A percentile compares a stretch with the other conserved stretches of the same genome.
Conservation (phyloP, 192 early-diverging fungal species). For the Nowakowskiella sp. region DNA sequence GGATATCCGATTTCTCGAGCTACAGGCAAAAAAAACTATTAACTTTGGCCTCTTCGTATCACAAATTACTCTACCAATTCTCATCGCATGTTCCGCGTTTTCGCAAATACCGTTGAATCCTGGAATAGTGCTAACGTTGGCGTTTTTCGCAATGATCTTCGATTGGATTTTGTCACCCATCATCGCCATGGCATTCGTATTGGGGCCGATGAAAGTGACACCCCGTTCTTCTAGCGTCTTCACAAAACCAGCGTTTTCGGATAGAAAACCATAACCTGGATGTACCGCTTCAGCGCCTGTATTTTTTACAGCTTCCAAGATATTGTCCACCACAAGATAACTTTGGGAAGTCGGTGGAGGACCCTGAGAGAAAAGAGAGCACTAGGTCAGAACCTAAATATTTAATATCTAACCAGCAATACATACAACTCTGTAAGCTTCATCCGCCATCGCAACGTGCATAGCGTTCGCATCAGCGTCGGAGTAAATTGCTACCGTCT, state of each 20-base stretch:
- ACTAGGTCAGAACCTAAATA: neutral
- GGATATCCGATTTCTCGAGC: conserved; percentile 91
- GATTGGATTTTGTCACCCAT: conserved; percentile 98
- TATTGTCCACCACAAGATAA: conserved; percentile 75
- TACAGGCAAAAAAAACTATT: conserved; percentile 22
- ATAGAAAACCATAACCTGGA: conserved; percentile 90
- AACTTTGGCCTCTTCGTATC: conserved; percentile 41
- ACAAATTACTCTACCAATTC: conserved; percentile 47
- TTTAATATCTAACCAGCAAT: conserved; percentile 1
- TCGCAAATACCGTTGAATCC: conserved; percentile 79
- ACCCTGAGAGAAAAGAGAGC: conserved; percentile 34
- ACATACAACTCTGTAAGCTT: conserved; percentile 62
- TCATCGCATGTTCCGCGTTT: conserved; percentile 63
- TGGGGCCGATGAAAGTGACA: conserved; percentile 89
- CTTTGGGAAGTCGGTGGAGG: conserved; percentile 69
- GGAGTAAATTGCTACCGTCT: conserved; percentile 90
- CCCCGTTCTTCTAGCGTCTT: conserved; percentile 62
- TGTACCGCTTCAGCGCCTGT: conserved; percentile 89
- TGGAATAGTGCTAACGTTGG: conserved; percentile 75
- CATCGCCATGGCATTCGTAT: conserved; percentile 83
- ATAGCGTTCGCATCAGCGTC: conserved; percentile 80
- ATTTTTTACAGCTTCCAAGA: conserved; percentile 63
- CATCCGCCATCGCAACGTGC: conserved; percentile 83
- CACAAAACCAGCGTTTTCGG: conserved; percentile 83
- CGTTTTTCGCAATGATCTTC: conserved; percentile 91